Evolutionary conservation across 257 asterid species (phyloP).

Genomic region (Plectranthus barbatus): DNA sequence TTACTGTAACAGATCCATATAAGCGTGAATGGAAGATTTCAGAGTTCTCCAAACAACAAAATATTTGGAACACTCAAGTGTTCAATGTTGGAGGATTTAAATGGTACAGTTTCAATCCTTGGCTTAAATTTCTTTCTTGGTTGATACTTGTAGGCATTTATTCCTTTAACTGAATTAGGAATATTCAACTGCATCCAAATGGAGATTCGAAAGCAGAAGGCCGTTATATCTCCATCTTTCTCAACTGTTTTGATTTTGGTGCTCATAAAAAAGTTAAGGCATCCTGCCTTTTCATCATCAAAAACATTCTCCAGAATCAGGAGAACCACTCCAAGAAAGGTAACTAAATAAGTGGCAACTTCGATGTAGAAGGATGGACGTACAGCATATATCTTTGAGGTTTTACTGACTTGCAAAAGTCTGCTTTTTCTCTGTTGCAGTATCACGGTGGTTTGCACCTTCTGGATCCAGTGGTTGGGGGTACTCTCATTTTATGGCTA

Average conservation of each 20-base stretch:
- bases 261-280: neutral
- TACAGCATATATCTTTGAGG: too few species aligned
- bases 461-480: too few species aligned
- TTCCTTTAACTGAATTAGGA: neutral
- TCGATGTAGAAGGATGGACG: too few species aligned
- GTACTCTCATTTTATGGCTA: too few species aligned
- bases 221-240: too few species aligned
- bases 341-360: too few species aligned
- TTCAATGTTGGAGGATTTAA: neutral
- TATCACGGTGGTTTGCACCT: too few species aligned
- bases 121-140: neutral
- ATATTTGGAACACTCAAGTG: neutral
- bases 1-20: neutral
- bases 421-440: too few species aligned
- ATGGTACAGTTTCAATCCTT: neutral
- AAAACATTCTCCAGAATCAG: too few species aligned
- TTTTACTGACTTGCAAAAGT: too few species aligned
- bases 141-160: too few species aligned
- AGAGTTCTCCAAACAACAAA: neutral
- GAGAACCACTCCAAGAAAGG: too few species aligned
- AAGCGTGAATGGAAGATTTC: neutral
- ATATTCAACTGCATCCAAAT: neutral
- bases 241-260: neutral
- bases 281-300: neutral
- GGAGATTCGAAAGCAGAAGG: neutral